Conservation (phyloP, 306 rosid species). For the Fragaria ananassa region DNA sequence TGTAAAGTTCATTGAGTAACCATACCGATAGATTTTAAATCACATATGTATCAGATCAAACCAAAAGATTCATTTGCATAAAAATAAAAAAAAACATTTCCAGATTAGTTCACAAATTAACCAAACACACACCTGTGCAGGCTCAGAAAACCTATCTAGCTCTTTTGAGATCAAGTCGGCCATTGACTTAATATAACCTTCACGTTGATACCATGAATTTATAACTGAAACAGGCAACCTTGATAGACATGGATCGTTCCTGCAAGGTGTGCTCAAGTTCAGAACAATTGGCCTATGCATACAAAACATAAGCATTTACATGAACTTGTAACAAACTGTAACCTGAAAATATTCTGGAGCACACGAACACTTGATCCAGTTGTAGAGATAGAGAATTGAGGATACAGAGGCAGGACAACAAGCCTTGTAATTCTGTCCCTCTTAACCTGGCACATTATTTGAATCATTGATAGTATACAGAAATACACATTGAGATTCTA, state of each 20-base stretch:
- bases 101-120: slow-evolving; percentile 21
- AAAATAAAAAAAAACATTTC: slow-evolving; percentile 1
- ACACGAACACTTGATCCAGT: slow-evolving; percentile 96
- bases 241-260: slow-evolving; percentile 76
- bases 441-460: slow-evolving; percentile 62
- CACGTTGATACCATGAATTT: slow-evolving; percentile 90
- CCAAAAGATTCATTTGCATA: background rate
- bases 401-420: slow-evolving; percentile 94
- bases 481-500: background rate
- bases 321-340: slow-evolving; percentile 18
- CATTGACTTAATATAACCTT: slow-evolving; percentile 91
- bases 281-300: slow-evolving; percentile 16
- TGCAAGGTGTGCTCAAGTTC: slow-evolving; percentile 40
- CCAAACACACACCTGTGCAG: slow-evolving; percentile 59
- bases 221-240: slow-evolving; percentile 84
- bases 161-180: slow-evolving; percentile 86
- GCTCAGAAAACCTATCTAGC: slow-evolving; percentile 57
- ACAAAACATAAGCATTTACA: slow-evolving; percentile 16
- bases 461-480: slow-evolving; percentile 1
- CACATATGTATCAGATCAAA: background rate
- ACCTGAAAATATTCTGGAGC: slow-evolving; percentile 78
- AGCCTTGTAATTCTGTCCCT: slow-evolving; percentile 84
- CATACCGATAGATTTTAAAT: background rate
- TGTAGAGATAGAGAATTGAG: slow-evolving; percentile 98
- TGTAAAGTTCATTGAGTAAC: slow-evolving; percentile 9